phyloP scores from a whole-genome alignment of 139 green algal genomes.

The Tetradesmus obliquus region DNA sequence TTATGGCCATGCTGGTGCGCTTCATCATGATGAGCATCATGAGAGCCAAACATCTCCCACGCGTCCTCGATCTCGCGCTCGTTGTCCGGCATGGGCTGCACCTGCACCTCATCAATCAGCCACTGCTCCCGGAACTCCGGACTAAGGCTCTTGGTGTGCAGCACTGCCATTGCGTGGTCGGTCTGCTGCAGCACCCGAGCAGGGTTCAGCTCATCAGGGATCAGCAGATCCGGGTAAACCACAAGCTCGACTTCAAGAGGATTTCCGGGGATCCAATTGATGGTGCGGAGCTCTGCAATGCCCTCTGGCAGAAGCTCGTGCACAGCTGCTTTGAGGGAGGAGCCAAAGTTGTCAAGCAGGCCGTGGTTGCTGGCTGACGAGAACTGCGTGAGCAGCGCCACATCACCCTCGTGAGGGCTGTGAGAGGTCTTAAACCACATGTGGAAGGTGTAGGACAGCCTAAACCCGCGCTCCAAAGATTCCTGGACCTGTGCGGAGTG shows the following conservation, averaged over 20 bases:
- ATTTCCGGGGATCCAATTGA: not conserved
- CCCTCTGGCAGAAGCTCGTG: not conserved
- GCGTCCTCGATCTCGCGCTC: not conserved
- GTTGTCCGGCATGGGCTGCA: not conserved
- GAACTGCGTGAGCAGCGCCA: not conserved
- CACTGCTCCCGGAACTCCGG: not conserved
- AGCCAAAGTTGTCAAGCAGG: slow-evolving; percentile 5
- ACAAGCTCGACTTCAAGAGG: slow-evolving; percentile 12
- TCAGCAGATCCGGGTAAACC: not conserved
- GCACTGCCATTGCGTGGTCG: not conserved
- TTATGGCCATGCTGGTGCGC: too few species aligned
- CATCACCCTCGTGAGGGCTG: not conserved
- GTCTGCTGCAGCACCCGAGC: not conserved
- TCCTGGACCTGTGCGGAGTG: not conserved
- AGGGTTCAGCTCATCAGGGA: slow-evolving; percentile 22
- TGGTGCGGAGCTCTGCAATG: not conserved
- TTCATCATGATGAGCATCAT: not conserved
- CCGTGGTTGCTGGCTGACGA: not conserved
- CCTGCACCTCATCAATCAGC: not conserved
- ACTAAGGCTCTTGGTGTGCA: not conserved
- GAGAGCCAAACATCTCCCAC: not conserved
- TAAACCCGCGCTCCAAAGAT: not conserved
- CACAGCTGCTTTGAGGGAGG: not conserved
- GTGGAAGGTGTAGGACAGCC: not conserved
- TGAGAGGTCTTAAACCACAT: not conserved